These are phyloP conservation scores for Stropharia rugosoannulata DNA, from an alignment of 768 basidiomycete species.

Conservation along the genomic window DNA sequence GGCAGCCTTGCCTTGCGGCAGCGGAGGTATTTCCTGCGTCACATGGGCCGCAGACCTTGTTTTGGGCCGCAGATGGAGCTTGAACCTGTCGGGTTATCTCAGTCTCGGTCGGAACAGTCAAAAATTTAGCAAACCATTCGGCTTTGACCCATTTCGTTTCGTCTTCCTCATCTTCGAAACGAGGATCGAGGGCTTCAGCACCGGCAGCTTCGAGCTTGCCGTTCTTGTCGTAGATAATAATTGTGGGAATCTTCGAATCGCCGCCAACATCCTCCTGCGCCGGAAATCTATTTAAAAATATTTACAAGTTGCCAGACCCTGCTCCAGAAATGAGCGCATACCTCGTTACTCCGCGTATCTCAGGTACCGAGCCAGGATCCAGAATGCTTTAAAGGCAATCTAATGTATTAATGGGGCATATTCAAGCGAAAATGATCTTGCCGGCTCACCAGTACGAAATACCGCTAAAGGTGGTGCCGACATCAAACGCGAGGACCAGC, in stretches of 20 bases:
- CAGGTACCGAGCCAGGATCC: constrained; percentile 24
- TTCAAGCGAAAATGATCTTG: not conserved
- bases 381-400: constrained; percentile 18
- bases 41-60: constrained; percentile 17
- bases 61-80: constrained; percentile 34
- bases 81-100: constrained; percentile 28
- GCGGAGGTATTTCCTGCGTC: constrained; percentile 29
- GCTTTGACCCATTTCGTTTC: constrained; percentile 45
- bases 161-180: constrained; percentile 35
- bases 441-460: constrained; percentile 18
- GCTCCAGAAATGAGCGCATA: constrained; percentile 8
- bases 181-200: constrained; percentile 42
- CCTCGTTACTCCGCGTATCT: constrained; percentile 25
- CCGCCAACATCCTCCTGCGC: constrained; percentile 44
- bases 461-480: constrained; percentile 21
- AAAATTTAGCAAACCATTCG: constrained; percentile 33
- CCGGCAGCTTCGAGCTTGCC: constrained; percentile 41
- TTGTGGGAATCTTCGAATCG: constrained; percentile 47
- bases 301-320: not conserved
- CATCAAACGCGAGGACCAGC: constrained; percentile 20
- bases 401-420: not conserved
- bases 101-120: too few relatives aligned
- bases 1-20: constrained; percentile 41
- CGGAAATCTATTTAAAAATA: constrained; percentile 35
- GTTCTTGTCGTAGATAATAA: constrained; percentile 44